phyloP scores from a whole-genome alignment of 2,329 filamentous ascomycete genomes.

The Aspergillus neoniger region DNA sequence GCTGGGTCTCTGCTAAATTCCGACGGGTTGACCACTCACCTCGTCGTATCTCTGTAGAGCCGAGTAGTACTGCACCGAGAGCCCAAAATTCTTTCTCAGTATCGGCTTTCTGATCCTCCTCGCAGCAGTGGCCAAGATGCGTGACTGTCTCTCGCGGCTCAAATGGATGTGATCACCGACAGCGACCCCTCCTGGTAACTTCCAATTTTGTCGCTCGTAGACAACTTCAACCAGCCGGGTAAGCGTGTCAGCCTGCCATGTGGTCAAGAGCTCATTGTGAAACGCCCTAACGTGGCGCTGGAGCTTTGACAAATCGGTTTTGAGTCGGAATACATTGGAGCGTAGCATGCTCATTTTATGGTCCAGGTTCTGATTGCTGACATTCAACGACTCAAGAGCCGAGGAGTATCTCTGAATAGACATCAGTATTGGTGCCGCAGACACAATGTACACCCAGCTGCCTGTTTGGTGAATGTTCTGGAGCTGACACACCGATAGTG shows the following conservation, averaged over 20 bases:
- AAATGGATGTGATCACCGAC: slow-evolving; percentile 19
- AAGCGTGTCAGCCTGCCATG: slow-evolving; percentile 39
- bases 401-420: slow-evolving; percentile 21
- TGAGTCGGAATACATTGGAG: slow-evolving; percentile 22
- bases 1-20: background rate
- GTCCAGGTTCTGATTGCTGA: slow-evolving; percentile 31
- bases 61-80: slow-evolving; percentile 27
- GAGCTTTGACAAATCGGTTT: slow-evolving; percentile 29
- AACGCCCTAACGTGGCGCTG: slow-evolving; percentile 29
- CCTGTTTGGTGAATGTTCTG: background rate
- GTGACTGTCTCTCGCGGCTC: slow-evolving; percentile 23
- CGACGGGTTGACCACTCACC: slow-evolving; percentile 21
- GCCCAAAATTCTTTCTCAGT: slow-evolving; percentile 27
- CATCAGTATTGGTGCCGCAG: background rate
- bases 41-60: slow-evolving; percentile 33
- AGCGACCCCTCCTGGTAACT: slow-evolving; percentile 24
- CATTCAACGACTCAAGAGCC: slow-evolving; percentile 24
- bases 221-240: slow-evolving; percentile 38
- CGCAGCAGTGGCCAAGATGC: slow-evolving; percentile 31
- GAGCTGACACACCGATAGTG: slow-evolving; percentile 19
- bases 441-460: background rate
- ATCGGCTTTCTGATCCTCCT: slow-evolving; percentile 25
- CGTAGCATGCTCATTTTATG: slow-evolving; percentile 26
- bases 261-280: slow-evolving; percentile 30
- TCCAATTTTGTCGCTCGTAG: slow-evolving; percentile 26